Evolutionary conservation across 768 basidiomycete genomes (phyloP).

Genomic region (Mycena floridula): DNA sequence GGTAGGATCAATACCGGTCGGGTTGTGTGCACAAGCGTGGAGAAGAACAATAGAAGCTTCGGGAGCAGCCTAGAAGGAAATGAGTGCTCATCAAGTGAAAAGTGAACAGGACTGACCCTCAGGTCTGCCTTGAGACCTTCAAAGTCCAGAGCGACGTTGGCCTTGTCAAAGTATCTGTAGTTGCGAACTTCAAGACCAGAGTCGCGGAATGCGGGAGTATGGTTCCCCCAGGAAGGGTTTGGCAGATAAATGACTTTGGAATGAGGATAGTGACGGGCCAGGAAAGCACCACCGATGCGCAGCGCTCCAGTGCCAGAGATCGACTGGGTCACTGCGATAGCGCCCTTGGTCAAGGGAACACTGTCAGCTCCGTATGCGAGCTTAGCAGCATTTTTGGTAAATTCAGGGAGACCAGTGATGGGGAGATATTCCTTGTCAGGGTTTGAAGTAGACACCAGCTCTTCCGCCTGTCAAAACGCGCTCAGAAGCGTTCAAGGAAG

Average conservation of each 20-base stretch:
- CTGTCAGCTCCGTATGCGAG: slow-evolving; percentile 89
- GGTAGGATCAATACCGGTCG: slow-evolving; percentile 96
- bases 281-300: slow-evolving; percentile 89
- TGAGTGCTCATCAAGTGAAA: background rate
- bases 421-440: slow-evolving; percentile 95
- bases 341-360: slow-evolving; percentile 58
- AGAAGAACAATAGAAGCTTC: slow-evolving; percentile 81
- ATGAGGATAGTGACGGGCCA: slow-evolving; percentile 83
- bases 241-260: slow-evolving; percentile 89
- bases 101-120: slow-evolving; percentile 42
- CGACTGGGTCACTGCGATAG: slow-evolving; percentile 82
- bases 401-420: slow-evolving; percentile 85
- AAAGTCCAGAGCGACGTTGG: slow-evolving; percentile 89
- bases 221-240: slow-evolving; percentile 95
- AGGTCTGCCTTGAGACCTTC: slow-evolving; percentile 85
- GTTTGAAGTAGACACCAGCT: slow-evolving; percentile 53
- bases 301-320: slow-evolving; percentile 98
- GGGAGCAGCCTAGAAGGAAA: slow-evolving; percentile 47
- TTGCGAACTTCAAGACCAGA: slow-evolving; percentile 89
- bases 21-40: slow-evolving; percentile 98
- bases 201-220: slow-evolving; percentile 89
- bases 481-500: background rate
- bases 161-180: slow-evolving; percentile 93
- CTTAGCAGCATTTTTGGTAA: slow-evolving; percentile 81
- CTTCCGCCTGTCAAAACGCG: slow-evolving; percentile 56